phyloP scores from a whole-genome alignment of 257 asterid genomes.

The Solanum ossicruentum region DNA sequence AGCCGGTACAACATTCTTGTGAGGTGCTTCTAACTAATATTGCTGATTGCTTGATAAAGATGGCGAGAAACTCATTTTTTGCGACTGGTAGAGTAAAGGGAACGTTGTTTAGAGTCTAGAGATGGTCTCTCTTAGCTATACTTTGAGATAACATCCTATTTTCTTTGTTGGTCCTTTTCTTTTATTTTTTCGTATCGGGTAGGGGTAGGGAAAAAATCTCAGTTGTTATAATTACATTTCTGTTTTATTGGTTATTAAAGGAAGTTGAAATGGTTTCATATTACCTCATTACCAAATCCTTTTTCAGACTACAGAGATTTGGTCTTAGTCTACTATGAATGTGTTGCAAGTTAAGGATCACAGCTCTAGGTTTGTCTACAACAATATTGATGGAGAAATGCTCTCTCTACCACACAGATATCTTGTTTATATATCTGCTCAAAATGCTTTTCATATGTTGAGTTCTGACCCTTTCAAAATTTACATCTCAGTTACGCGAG shows the following conservation, averaged over 20 bases:
- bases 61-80: neutral
- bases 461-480: constrained; percentile 1
- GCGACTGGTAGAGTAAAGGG: neutral
- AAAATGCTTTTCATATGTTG: neutral
- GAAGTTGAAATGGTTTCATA: neutral
- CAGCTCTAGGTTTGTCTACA: neutral
- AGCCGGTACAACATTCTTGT: neutral
- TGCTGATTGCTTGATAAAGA: neutral
- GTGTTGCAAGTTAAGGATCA: neutral
- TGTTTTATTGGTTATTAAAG: neutral
- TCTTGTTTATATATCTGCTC: neutral
- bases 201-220: neutral
- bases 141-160: neutral
- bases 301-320: neutral
- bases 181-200: neutral
- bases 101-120: neutral
- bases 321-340: neutral
- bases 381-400: neutral
- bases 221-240: neutral
- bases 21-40: neutral
- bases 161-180: neutral
- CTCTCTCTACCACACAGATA: neutral
- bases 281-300: neutral
- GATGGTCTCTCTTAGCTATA: neutral
- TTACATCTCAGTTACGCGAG: constrained; percentile 74